Base-by-base conservation (phyloP, 2,329 filamentous ascomycete genomes). In the Fusarium metavorans region DNA sequence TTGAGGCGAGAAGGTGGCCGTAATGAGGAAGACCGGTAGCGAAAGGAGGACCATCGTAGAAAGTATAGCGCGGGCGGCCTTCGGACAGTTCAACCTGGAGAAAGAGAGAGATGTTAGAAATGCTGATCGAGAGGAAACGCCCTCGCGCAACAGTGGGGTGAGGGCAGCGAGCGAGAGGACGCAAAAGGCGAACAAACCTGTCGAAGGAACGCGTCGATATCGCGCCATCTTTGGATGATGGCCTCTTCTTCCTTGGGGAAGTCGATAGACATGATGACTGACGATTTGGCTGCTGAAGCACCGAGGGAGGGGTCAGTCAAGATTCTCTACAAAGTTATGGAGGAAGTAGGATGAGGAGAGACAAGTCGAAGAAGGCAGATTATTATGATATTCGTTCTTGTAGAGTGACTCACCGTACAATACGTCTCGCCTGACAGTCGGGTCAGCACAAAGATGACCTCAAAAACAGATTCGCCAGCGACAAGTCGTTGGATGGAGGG, bases 241-340 rank as follows among this genome's bases (percentile, higher is more conserved):
- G 87, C 90, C 87, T 97, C 93, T 88, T 98, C 96, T 84, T 97
- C 94, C 84, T 94, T 93, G 67, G 96, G 93, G 83, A 98, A 98
- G 85, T 96, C 91, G 86, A 98, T 96, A 81, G 93, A 94, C 93
- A 95, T 95, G 76, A 72, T 83, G 76, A 76, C 72, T 73, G 64
- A 52, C 68, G 60, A 45, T 64, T 67, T 64, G 64, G 54, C 73
- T 75, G 30, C 35, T 62, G 45, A 52, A 30, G 45, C 27, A 63
- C 48, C 16, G 48, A 57, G 11, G 11, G 64, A 69, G 59, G 56
- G 65, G 65, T 75, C 50, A 76, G 62, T 66, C 58, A 59, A 60
- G 66, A 16, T 37, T 37, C 59, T 43, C 52, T 48, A 43, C 34
- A 50, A 34, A 20, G 54, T 57, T 57, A 32, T 35, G 56, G 37